Percentiles rank a stretch among this genome's conserved stretches.
Conservation (phyloP, 177 flowering plant genomes). For the Vitis hybrid region DNA sequence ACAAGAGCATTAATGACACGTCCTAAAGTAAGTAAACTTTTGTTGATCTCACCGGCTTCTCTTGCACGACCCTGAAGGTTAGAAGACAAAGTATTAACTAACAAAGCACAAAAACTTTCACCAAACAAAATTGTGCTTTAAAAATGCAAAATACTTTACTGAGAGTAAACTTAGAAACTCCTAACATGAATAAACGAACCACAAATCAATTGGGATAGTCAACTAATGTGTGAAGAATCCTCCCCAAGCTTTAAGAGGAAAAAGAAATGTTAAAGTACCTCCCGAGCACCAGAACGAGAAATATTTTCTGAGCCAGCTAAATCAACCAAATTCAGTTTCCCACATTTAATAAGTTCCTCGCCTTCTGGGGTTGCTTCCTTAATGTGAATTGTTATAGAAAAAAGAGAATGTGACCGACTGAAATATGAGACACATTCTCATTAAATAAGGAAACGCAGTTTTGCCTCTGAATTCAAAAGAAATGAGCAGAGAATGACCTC, state of each 20-base stretch:
- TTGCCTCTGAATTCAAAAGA: neutral
- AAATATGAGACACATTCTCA: slow-evolving; percentile 1
- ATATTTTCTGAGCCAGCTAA: slow-evolving; percentile 97
- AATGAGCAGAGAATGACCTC: slow-evolving; percentile 24
- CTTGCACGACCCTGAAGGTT: slow-evolving; percentile 82
- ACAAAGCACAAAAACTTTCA: neutral
- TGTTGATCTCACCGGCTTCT: slow-evolving; percentile 97
- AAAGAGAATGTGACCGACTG: slow-evolving; percentile 95
- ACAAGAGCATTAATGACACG: slow-evolving; percentile 94
- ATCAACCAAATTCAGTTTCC: slow-evolving; percentile 91
- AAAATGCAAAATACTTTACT: neutral
- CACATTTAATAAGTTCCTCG: slow-evolving; percentile 94
- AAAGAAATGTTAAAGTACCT: slow-evolving; percentile 44
- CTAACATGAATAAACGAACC: too few relatives aligned
- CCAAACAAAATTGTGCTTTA: neutral
- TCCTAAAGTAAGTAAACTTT: slow-evolving; percentile 93
- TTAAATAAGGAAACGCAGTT: neutral
- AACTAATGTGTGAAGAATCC: too few relatives aligned
- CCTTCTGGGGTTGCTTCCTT: slow-evolving; percentile 97
- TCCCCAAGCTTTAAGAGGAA: too few relatives aligned
- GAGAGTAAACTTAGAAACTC: neutral
- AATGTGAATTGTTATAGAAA: slow-evolving; percentile 91
- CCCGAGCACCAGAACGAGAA: slow-evolving; percentile 96
- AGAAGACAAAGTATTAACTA: neutral
- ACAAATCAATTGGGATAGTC: too few relatives aligned